Evolutionary conservation across 345 rosid species (phyloP).

Genomic region (Salix exigua): DNA sequence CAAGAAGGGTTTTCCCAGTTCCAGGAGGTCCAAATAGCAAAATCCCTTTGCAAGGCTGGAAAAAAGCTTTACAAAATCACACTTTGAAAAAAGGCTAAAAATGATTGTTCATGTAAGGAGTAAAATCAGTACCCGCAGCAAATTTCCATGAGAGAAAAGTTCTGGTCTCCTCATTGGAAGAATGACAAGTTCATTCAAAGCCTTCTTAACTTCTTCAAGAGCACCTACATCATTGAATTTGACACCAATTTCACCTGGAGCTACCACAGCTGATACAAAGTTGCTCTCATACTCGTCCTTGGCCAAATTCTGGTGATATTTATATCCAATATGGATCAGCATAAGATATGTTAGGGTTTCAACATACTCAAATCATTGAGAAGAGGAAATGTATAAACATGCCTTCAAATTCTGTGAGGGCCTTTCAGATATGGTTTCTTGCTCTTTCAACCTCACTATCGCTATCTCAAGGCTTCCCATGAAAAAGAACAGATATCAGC

Average conservation of each 20-base stretch:
- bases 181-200: conserved; percentile 91
- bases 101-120: conserved; percentile 1
- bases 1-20: conserved; percentile 96
- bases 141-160: conserved; percentile 85
- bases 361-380: conserved; percentile 8
- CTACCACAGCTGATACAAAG: conserved; percentile 86
- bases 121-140: conserved; percentile 61
- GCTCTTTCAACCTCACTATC: conserved; percentile 73
- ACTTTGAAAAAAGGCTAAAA: background rate
- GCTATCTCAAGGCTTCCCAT: conserved; percentile 78
- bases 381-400: conserved; percentile 18
- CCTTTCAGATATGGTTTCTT: conserved; percentile 59
- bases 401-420: conserved; percentile 81
- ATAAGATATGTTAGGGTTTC: conserved; percentile 5
- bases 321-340: conserved; percentile 21
- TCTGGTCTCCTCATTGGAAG: conserved; percentile 98
- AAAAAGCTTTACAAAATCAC: conserved; percentile 16
- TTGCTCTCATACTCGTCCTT: conserved; percentile 87
- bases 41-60: conserved; percentile 96
- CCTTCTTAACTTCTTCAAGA: conserved; percentile 90
- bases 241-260: conserved; percentile 92
- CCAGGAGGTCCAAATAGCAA: conserved; percentile 99
- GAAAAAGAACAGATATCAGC: conserved; percentile 32
- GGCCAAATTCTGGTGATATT: conserved; percentile 62
- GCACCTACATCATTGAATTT: conserved; percentile 93